Percentiles rank a stretch among this genome's conserved stretches.
Conservation (phyloP, 371 early-diverging fungal species). For the Lichtheimia corymbifera region DNA sequence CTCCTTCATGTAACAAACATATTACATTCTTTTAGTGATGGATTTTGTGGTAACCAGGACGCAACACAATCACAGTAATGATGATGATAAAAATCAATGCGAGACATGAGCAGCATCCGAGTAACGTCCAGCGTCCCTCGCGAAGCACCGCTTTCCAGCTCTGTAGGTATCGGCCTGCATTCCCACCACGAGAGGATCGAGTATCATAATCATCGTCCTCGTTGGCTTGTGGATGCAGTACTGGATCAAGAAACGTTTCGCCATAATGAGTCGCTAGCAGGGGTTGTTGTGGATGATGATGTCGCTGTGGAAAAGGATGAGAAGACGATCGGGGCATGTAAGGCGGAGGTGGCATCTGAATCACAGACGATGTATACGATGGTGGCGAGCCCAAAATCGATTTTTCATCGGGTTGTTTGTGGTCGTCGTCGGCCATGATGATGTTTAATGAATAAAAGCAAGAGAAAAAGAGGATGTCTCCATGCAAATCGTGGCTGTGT, state of each 20-base stretch:
- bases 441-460: too few species aligned
- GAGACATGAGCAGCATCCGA: slow-evolving; percentile 12
- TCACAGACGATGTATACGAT: neutral
- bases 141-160: slow-evolving; percentile 10
- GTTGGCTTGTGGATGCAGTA: neutral
- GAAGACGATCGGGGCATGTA: neutral
- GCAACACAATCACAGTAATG: slow-evolving; percentile 1
- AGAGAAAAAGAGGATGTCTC: too few species aligned
- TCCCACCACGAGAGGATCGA: neutral
- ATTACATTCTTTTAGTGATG: neutral
- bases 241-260: neutral
- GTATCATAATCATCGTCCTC: neutral
- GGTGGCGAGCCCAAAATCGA: too few species aligned
- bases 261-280: slow-evolving; percentile 1
- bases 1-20: neutral
- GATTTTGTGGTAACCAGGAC: slow-evolving; percentile 1
- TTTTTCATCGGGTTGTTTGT: too few species aligned
- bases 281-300: neutral
- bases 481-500: too few species aligned
- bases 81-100: slow-evolving; percentile 2
- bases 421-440: too few species aligned
- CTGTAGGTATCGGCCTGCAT: neutral
- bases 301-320: too few species aligned
- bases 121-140: slow-evolving; percentile 13
- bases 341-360: slow-evolving; percentile 10